A percentile compares a stretch with the other conserved stretches of the same genome.
Evolutionary conservation across 78 protist genomes (phyloP).

Genomic region (Speleostelium caveatum): DNA sequence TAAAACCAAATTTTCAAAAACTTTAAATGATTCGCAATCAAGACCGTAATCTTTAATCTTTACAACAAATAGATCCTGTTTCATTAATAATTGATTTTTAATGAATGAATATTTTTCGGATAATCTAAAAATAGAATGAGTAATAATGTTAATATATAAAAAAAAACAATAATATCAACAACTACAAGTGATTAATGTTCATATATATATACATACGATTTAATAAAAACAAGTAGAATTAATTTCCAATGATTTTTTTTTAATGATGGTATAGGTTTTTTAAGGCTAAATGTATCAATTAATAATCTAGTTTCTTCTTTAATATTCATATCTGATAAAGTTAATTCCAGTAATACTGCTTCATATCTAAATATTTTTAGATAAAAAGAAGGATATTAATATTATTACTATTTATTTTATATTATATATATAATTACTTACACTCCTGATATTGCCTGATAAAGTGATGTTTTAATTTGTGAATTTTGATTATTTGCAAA

Average conservation of each 20-base stretch:
- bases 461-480: constrained; percentile 46
- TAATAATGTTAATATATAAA: not conserved
- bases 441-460: constrained; percentile 11
- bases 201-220: constrained; percentile 11
- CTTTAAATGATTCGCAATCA: constrained; percentile 46
- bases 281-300: constrained; percentile 47
- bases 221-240: constrained; percentile 36
- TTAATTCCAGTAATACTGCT: not conserved
- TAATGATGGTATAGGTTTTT: constrained; percentile 56
- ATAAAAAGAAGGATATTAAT: too few relatives aligned
- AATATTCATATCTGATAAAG: not conserved
- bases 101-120: not conserved
- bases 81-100: not conserved
- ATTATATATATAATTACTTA: not conserved
- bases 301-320: constrained; percentile 4
- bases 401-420: too few relatives aligned
- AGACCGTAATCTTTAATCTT: constrained; percentile 20
- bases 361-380: too few relatives aligned
- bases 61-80: not conserved
- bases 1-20: constrained; percentile 46
- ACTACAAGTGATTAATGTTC: not conserved
- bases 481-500: not conserved
- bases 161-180: not conserved
- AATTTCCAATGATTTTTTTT: constrained; percentile 51
- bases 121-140: constrained; percentile 10